These are phyloP conservation scores for Bacidia gigantensis DNA, from an alignment of 495 filamentous ascomycete species.

Conservation along the genomic window DNA sequence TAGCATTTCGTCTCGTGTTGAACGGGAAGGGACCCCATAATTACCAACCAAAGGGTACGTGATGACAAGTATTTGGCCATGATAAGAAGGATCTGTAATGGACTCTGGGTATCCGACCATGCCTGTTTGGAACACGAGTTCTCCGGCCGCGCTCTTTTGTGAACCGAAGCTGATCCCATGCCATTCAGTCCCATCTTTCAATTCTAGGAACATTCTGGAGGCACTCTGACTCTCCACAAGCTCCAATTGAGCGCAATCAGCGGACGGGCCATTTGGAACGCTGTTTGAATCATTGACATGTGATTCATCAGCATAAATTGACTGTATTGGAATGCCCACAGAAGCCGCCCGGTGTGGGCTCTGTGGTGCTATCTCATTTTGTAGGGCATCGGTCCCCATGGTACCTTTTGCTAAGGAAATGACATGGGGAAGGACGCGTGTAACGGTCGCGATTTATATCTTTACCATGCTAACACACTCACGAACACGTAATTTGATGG, in stretches of 20 bases:
- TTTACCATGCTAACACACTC: neutral
- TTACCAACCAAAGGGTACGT: slow-evolving; percentile 87
- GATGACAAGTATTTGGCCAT: slow-evolving; percentile 80
- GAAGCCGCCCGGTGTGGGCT: neutral
- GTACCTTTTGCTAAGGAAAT: neutral
- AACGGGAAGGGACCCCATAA: slow-evolving; percentile 84
- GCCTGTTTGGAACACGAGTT: slow-evolving; percentile 97
- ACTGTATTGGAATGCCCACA: neutral
- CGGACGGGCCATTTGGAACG: neutral
- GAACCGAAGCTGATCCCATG: slow-evolving; percentile 93
- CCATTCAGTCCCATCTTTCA: slow-evolving; percentile 78
- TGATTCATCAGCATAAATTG: neutral
- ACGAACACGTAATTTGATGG: neutral
- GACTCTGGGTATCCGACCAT: slow-evolving; percentile 99
- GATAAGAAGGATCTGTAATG: slow-evolving; percentile 84
- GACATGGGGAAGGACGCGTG: neutral
- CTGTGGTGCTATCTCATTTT: neutral
- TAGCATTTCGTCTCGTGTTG: slow-evolving; percentile 66
- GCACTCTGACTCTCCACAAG: slow-evolving; percentile 35
- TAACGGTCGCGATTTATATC: neutral
- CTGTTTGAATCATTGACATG: neutral
- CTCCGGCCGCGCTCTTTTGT: slow-evolving; percentile 79
- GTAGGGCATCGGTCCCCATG: neutral
- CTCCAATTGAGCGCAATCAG: neutral
- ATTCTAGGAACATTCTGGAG: slow-evolving; percentile 55